Conservation (phyloP, 257 asterid genomes). For the Ajuga chamaepitys region DNA sequence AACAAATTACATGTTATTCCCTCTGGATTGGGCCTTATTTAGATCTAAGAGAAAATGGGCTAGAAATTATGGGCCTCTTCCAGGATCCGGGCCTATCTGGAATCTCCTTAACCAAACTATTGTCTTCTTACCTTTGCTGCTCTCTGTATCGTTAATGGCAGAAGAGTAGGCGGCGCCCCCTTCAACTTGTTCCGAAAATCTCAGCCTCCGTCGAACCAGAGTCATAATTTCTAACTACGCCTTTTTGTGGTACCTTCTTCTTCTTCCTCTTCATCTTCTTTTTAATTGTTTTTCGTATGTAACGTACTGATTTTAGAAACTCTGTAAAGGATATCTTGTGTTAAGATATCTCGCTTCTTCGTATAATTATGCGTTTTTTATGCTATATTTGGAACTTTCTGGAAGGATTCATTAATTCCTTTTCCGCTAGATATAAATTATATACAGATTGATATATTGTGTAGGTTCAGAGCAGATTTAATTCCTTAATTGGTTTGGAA, state of each 20-base stretch:
- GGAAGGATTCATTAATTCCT: neutral
- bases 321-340: neutral
- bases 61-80: slow-evolving; percentile 3
- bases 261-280: neutral
- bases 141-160: slow-evolving; percentile 4
- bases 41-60: too few relatives aligned
- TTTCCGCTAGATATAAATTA: neutral
- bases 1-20: too few relatives aligned
- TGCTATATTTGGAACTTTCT: too few relatives aligned
- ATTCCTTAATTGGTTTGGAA: neutral
- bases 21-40: neutral
- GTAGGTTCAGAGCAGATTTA: neutral
- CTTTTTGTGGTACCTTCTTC: neutral
- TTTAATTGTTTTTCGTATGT: neutral
- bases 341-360: neutral
- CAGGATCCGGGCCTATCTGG: slow-evolving; percentile 11
- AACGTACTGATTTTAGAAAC: neutral
- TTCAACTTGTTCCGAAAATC: neutral
- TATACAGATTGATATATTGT: neutral
- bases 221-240: neutral
- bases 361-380: neutral
- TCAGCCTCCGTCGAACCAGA: neutral
- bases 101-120: neutral
- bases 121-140: neutral
- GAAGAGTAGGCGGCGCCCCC: neutral